phyloP scores from a whole-genome alignment of 2,329 filamentous ascomycete species.

The Lizonia empirigonia region DNA sequence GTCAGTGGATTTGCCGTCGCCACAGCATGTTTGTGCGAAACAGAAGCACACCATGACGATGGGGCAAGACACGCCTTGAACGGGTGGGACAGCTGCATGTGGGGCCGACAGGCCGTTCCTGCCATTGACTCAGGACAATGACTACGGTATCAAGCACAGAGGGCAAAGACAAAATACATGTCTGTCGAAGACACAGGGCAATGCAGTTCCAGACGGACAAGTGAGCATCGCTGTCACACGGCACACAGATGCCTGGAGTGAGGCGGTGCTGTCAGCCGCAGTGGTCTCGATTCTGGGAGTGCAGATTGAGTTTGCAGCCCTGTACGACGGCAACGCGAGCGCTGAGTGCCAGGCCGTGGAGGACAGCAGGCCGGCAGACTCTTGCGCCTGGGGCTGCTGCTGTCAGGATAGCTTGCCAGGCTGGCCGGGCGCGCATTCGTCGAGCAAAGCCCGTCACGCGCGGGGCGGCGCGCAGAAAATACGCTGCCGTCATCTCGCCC shows the following conservation, averaged over 20 bases:
- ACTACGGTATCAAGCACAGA: neutral
- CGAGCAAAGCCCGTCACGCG: neutral
- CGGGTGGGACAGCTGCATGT: constrained; percentile 14
- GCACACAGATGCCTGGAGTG: constrained; percentile 1
- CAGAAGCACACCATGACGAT: constrained; percentile 5
- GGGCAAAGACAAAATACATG: too few relatives aligned
- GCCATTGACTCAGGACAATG: constrained; percentile 5
- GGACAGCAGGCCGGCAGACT: too few relatives aligned
- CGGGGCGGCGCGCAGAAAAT: constrained; percentile 23
- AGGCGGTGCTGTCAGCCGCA: constrained; percentile 15
- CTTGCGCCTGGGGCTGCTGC: constrained; percentile 7
- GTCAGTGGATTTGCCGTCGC: too few relatives aligned
- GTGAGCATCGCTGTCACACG: neutral
- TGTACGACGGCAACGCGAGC: constrained; percentile 32
- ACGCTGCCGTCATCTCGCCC: constrained; percentile 22
- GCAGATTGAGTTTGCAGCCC: constrained; percentile 4
- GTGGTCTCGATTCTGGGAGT: constrained; percentile 7
- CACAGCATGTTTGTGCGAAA: neutral
- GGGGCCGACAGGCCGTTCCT: constrained; percentile 5
- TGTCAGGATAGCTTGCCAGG: too few relatives aligned
- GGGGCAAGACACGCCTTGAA: constrained; percentile 12
- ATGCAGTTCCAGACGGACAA: neutral
- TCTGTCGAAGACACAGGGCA: too few relatives aligned
- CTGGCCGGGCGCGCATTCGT: constrained; percentile 8
- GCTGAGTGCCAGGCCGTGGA: constrained; percentile 11